Base-by-base conservation (phyloP, 441 rosid species). In the Hura crepitans region DNA sequence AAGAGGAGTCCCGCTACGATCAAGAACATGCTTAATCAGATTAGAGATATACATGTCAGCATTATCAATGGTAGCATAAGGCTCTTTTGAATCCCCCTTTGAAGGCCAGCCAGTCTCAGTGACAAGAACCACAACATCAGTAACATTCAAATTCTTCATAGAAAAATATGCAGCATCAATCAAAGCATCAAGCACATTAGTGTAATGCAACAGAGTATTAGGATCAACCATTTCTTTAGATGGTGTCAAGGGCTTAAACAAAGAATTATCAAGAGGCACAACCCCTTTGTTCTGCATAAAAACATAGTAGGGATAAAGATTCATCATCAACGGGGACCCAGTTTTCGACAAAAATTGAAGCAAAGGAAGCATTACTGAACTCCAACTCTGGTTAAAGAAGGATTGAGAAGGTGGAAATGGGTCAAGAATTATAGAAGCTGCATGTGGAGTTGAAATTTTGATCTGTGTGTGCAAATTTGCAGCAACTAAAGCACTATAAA, bases 191-290 rank as follows among this genome's bases (percentile, higher is more conserved):
- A 95, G 84, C 14, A 92, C 98, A 70, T 90, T 95, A 13, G 96
- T 90, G 83, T 95, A 95, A 80, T 92, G 99, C 75, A 95, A 74
- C 85, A 95, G 74, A 72, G 99, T 92, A 68, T 92, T 92, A 3
- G 99, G 96, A 75, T 95, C 99, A 69, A 95, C 98, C 97, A 92
- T 92, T 70, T 95, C 98, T 59, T 92, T 92, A 42, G 89, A 78
- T 0, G 99, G 98, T 13, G 89, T 89, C 81, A 95, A 81, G 3
- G 97, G 95, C 85, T 89, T 81, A 74, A 95, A 92, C 84, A 95
- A 81, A 18, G 96, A 78, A 75, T 89, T 89, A 66, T 92, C 98
- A n/a, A 95, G 79, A 50, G 99, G 97, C 66, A 95, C 97, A 61
- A 92, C 97, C 9, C 99, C 97, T 80, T 90, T 92, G 76, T 90